Conservation (phyloP, 306 rosid genomes). For the Vigna mungo region DNA sequence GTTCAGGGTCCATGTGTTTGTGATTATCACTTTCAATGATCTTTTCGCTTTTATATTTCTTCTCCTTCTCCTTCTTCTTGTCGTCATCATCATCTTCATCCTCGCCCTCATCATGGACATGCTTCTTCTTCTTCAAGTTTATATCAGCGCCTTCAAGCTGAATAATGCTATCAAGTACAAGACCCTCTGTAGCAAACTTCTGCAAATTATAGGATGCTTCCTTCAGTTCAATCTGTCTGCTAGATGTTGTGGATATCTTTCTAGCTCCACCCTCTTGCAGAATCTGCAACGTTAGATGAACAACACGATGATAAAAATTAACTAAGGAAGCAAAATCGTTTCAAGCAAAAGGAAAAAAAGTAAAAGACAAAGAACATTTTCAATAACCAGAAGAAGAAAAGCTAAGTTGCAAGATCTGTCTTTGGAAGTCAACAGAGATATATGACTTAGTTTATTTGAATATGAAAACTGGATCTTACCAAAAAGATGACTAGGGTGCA, state of each 20-base stretch:
- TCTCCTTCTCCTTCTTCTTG: background rate
- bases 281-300: slow-evolving; percentile 44
- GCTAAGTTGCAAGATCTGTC: slow-evolving; percentile 6
- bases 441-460: background rate
- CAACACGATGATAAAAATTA: background rate
- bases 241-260: slow-evolving; percentile 40
- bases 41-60: slow-evolving; percentile 28
- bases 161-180: slow-evolving; percentile 29
- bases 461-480: slow-evolving; percentile 47
- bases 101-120: background rate
- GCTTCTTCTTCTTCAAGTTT: slow-evolving; percentile 14
- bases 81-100: background rate
- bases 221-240: slow-evolving; percentile 25
- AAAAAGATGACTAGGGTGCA: slow-evolving; percentile 38
- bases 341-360: background rate
- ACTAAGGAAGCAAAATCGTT: slow-evolving; percentile 9
- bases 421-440: slow-evolving; percentile 6
- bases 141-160: slow-evolving; percentile 32
- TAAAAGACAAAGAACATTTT: background rate
- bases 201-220: slow-evolving; percentile 38
- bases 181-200: slow-evolving; percentile 36
- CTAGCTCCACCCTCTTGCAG: slow-evolving; percentile 47
- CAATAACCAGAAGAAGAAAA: background rate
- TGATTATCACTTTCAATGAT: slow-evolving; percentile 42
- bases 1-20: slow-evolving; percentile 54